Evolutionary conservation across 2,329 filamentous ascomycete species (phyloP).

Genomic region (Pseudogymnoascus sp.): DNA sequence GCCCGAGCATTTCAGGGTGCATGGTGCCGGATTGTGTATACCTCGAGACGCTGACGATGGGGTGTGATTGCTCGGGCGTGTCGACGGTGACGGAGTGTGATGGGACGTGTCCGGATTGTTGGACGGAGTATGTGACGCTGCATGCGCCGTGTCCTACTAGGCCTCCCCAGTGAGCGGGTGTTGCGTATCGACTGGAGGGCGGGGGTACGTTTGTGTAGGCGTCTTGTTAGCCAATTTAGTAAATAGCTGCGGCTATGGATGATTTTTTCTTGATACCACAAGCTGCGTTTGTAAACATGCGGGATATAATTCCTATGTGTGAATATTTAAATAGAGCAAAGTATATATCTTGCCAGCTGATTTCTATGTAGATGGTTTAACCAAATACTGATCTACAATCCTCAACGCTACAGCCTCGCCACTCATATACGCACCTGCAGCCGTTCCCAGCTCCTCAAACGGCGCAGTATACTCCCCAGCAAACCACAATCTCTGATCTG

Average conservation of each 20-base stretch:
- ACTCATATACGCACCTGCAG: conserved; percentile 86
- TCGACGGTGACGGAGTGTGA: background rate
- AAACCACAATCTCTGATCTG: conserved; percentile 43
- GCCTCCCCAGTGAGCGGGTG: background rate
- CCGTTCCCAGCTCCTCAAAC: conserved; percentile 80
- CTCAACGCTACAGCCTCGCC: conserved; percentile 68
- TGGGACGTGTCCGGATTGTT: background rate
- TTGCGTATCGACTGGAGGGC: background rate
- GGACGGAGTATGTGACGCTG: background rate
- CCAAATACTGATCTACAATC: conserved; percentile 48
- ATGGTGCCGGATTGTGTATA: background rate
- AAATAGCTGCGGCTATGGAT: background rate
- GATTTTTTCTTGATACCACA: background rate
- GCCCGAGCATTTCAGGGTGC: background rate
- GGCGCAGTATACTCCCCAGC: conserved; percentile 75
- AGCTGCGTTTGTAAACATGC: background rate
- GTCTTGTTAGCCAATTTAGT: background rate
- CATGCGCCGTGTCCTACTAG: background rate
- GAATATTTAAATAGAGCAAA: background rate
- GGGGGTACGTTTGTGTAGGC: background rate
- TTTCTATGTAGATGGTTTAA: background rate
- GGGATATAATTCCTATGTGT: background rate
- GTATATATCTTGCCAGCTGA: background rate
- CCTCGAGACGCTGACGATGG: background rate
- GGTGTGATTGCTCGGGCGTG: background rate